Evolutionary conservation across 2,329 filamentous ascomycete species (phyloP), one percentile per base, ranked within the genome.

Genomic region (Cyphellophora attinorum): DNA sequence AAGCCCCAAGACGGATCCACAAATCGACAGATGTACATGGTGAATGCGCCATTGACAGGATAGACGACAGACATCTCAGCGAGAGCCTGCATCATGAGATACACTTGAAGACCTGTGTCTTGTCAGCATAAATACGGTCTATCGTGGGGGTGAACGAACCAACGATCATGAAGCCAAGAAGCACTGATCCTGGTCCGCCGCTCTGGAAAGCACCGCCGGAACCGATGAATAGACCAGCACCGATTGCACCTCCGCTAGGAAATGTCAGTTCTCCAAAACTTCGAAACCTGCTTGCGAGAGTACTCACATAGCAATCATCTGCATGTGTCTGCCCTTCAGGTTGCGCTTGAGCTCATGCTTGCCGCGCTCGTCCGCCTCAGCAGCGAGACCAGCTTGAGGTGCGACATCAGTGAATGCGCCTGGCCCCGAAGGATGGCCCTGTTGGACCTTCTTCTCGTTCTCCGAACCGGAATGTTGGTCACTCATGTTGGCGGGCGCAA

Each of bases 31-130:
- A 45, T 42, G 46, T 78, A 77, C n/a, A 67, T 69, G 52, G 70
- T 75, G 56, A 79, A 77, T 41, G 71, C 72, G 29, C 75, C 75
- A 39, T 74, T 74, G 39, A 78, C 66, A 1, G 74, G 75, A 38
- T 72, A 77, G 40, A 76, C 67, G 31, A 77, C 70, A 31, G 73
- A 70, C 38, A 79, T 42, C 57, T 79, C 75, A 29, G 70, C 74
- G 31, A 79, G 59, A 16, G 74, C 72, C 46, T 74, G 70, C 47
- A 74, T 65, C 6, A 70, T 74, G 47, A 72, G 67, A 29, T 76
- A 58, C 46, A 78, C 58, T 67, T 77, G 74, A 46, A 47, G 13
- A 37, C 42, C 42, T 45, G n/a, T n/a, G n/a, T n/a, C n/a, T n/a
- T n/a, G n/a, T n/a, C n/a, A n/a, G n/a, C n/a, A n/a, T n/a, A n/a